Percentiles rank a stretch among this genome's conserved stretches.
phyloP scores from a whole-genome alignment of 768 basidiomycete genomes.

The Russula lepida region DNA sequence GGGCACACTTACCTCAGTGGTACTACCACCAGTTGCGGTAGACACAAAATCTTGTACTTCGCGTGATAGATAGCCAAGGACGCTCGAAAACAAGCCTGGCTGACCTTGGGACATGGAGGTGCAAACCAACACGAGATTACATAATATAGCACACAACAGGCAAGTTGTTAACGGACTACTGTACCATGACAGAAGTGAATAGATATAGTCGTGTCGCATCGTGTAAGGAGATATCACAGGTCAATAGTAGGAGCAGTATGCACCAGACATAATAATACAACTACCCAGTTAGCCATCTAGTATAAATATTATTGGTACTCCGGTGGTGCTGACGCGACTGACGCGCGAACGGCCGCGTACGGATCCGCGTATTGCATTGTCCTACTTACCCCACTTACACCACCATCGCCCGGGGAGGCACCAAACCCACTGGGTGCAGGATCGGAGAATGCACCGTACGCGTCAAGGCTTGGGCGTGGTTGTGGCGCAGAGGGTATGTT shows the following conservation, averaged over 20 bases:
- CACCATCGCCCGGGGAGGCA: slow-evolving; percentile 32
- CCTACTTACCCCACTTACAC: slow-evolving; percentile 55
- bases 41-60: slow-evolving; percentile 66
- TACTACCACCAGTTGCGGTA: slow-evolving; percentile 46
- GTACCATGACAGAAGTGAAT: neutral
- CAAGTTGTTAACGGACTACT: neutral
- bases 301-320: slow-evolving; percentile 10
- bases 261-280: slow-evolving; percentile 9
- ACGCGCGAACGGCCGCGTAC: slow-evolving; percentile 70
- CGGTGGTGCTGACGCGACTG: slow-evolving; percentile 18
- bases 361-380: slow-evolving; percentile 92
- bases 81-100: slow-evolving; percentile 47
- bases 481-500: slow-evolving; percentile 27
- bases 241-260: neutral
- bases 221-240: neutral
- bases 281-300: slow-evolving; percentile 3
- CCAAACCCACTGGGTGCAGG: slow-evolving; percentile 74
- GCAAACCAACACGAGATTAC: slow-evolving; percentile 8
- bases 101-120: slow-evolving; percentile 6
- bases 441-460: slow-evolving; percentile 87
- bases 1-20: slow-evolving; percentile 14
- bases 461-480: slow-evolving; percentile 66
- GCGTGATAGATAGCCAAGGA: slow-evolving; percentile 59
- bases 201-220: slow-evolving; percentile 2
- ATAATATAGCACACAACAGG: slow-evolving; percentile 11